A percentile compares a stretch with the other conserved stretches of the same genome.
phyloP scores from a whole-genome alignment of 306 rosid genomes.

The Alnus glutinosa region DNA sequence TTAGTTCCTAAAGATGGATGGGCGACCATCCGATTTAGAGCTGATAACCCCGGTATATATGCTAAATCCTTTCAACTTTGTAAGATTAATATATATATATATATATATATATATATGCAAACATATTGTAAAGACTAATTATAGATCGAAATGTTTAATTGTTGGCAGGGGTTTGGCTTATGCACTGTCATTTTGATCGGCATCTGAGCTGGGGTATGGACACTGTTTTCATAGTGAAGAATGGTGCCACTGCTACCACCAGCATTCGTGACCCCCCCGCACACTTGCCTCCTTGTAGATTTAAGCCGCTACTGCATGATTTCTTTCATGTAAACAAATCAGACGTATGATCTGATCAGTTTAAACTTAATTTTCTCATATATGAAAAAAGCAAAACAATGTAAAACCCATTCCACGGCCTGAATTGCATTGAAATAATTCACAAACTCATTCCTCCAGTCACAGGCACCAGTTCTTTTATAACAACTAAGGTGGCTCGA shows the following conservation, averaged over 20 bases:
- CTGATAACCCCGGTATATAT: constrained; percentile 24
- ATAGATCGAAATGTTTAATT: too few relatives aligned
- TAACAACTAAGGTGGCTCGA: too few relatives aligned
- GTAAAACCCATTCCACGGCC: neutral
- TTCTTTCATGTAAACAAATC: too few relatives aligned
- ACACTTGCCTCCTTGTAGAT: constrained; percentile 12
- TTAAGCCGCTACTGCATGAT: too few relatives aligned
- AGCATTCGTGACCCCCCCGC: neutral
- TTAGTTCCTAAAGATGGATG: constrained; percentile 32
- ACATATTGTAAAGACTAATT: neutral
- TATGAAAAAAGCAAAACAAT: too few relatives aligned
- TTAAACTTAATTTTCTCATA: too few relatives aligned
- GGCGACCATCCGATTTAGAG: constrained; percentile 29
- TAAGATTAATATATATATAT: too few relatives aligned
- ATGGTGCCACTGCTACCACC: neutral
- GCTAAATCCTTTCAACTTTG: neutral
- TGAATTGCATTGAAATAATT: neutral
- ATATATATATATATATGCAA: neutral
- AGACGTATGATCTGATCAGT: too few relatives aligned
- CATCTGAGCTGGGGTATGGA: constrained; percentile 24
- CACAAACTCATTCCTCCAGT: too few relatives aligned
- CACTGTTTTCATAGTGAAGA: constrained; percentile 8
- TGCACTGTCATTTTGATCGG: constrained; percentile 16
- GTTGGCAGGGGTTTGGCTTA: constrained; percentile 9
- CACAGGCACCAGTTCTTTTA: neutral